Conservation (phyloP, 257 asterid genomes). For the Petrea volubilis region DNA sequence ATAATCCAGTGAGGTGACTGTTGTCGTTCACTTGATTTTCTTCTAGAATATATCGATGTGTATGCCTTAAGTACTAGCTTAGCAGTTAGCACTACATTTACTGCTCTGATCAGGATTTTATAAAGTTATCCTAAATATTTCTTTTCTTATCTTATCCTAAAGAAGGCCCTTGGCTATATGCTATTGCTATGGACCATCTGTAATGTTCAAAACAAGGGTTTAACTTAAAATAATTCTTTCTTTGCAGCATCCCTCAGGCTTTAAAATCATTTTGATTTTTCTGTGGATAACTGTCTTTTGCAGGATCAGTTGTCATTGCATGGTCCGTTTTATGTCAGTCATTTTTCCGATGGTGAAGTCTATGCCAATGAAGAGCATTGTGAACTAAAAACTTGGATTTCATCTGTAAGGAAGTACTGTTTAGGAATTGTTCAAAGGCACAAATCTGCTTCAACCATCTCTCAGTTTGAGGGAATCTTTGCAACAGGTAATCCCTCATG, state of each 20-base stretch:
- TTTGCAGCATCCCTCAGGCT: slow-evolving; percentile 20
- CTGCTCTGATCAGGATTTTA: slow-evolving; percentile 14
- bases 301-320: slow-evolving; percentile 65
- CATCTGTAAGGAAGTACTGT: slow-evolving; percentile 52
- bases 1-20: neutral
- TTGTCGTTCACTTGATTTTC: neutral
- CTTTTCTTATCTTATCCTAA: slow-evolving; percentile 1
- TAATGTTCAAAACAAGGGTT: neutral
- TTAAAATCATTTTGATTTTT: slow-evolving; percentile 13
- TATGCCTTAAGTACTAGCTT: neutral
- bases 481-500: slow-evolving; percentile 44
- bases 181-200: neutral
- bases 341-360: slow-evolving; percentile 29
- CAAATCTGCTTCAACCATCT: slow-evolving; percentile 38
- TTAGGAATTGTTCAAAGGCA: slow-evolving; percentile 40
- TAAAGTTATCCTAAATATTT: neutral
- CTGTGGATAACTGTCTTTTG: slow-evolving; percentile 27
- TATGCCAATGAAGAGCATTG: slow-evolving; percentile 33
- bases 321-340: slow-evolving; percentile 44
- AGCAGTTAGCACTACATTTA: neutral
- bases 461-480: slow-evolving; percentile 49
- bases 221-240: neutral
- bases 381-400: slow-evolving; percentile 50
- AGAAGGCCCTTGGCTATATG: neutral
- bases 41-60: neutral